phyloP scores from a whole-genome alignment of 305 asterid species.

The Solanum hybrid region DNA sequence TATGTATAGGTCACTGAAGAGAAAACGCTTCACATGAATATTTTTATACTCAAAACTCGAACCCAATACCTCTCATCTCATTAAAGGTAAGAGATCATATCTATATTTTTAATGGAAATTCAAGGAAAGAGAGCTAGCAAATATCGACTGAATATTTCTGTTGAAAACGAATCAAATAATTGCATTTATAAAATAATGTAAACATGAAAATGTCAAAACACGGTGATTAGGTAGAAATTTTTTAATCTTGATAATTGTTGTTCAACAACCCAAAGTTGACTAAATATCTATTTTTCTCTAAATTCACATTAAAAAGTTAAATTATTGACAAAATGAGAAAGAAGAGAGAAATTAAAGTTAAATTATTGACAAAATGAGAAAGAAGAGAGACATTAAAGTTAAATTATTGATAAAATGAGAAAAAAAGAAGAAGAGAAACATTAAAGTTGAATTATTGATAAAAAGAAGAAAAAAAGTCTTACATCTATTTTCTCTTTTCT shows the following conservation, averaged over 20 bases:
- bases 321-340: background rate
- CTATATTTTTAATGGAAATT: background rate
- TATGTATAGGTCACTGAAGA: rapidly evolving
- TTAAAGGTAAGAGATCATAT: background rate
- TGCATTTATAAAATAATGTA: too few species aligned
- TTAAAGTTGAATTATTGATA: too few species aligned
- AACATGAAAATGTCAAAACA: background rate
- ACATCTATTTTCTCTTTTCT: background rate
- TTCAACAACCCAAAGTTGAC: constrained; percentile 2
- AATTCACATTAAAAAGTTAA: background rate
- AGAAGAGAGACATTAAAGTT: background rate
- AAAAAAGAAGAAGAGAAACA: too few species aligned
- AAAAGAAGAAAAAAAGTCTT: background rate
- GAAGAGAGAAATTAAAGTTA: background rate
- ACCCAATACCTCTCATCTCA: background rate
- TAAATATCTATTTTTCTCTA: background rate
- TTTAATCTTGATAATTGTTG: background rate
- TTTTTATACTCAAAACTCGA: background rate
- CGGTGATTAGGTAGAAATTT: background rate
- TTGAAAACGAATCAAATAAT: background rate
- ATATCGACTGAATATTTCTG: background rate
- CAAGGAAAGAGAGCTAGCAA: background rate
- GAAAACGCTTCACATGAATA: background rate
- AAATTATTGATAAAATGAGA: background rate
- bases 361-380: background rate